Percentiles rank a stretch among this genome's conserved stretches.
Evolutionary conservation across 306 rosid species (phyloP).

Genomic region (Urtica urens): DNA sequence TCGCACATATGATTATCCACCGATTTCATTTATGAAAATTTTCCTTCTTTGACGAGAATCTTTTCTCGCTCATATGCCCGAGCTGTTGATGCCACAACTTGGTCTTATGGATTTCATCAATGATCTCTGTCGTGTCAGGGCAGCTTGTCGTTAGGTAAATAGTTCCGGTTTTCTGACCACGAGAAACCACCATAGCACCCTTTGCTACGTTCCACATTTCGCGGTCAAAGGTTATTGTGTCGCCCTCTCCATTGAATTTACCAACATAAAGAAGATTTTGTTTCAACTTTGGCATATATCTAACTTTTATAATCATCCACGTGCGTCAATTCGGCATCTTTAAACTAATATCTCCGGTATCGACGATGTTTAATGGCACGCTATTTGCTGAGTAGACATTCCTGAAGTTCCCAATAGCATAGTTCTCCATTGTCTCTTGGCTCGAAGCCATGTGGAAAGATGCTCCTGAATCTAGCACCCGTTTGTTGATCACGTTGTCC

Average conservation of each 20-base stretch:
- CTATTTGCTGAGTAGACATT: background rate
- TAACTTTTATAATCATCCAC: background rate
- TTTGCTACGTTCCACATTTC: too few relatives aligned
- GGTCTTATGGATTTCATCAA: background rate
- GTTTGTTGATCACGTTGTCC: background rate
- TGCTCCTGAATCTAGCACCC: too few relatives aligned
- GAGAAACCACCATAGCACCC: background rate
- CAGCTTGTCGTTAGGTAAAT: background rate
- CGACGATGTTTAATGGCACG: too few relatives aligned
- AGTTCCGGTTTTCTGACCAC: background rate
- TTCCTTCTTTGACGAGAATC: background rate
- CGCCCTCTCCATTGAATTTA: background rate
- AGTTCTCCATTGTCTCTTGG: background rate
- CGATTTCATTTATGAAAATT: background rate
- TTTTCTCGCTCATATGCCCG: constrained; percentile 5
- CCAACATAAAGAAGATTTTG: too few relatives aligned
- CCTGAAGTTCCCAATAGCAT: background rate
- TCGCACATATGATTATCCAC: background rate
- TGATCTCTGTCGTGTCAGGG: background rate
- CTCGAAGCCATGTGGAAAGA: background rate
- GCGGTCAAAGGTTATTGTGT: background rate
- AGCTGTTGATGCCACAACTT: background rate
- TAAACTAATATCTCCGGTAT: background rate
- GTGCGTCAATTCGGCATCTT: background rate
- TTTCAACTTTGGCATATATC: background rate